A percentile compares a stretch with the other conserved stretches of the same genome.
These are phyloP conservation scores for Teratosphaeria pseudoeucalypti DNA, from an alignment of 2,329 filamentous ascomycete species.

Conservation along the genomic window DNA sequence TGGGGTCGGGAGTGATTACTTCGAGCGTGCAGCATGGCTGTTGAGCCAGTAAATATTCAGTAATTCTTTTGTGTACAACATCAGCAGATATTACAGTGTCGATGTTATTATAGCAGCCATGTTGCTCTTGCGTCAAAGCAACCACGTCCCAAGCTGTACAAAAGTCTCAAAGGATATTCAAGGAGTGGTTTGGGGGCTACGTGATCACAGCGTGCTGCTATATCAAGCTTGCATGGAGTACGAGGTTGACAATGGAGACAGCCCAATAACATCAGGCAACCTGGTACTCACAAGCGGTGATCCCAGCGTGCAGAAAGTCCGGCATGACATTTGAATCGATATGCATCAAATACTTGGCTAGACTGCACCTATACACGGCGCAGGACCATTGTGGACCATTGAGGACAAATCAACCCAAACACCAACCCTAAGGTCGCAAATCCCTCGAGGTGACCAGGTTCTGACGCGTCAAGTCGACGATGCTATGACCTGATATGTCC, in stretches of 20 bases:
- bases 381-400: no score
- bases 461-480: no score
- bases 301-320: no score
- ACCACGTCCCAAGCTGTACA: background rate
- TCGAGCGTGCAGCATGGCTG: background rate
- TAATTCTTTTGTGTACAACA: background rate
- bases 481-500: background rate
- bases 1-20: no score
- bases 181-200: background rate
- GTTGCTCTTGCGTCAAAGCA: background rate
- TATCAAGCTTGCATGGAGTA: no score
- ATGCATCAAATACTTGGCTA: no score
- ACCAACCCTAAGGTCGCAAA: background rate
- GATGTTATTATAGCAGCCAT: background rate
- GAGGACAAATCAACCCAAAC: background rate
- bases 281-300: background rate
- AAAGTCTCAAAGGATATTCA: background rate
- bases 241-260: background rate
- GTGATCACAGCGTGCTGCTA: no score
- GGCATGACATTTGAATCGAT: no score
- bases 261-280: background rate
- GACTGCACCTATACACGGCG: no score
- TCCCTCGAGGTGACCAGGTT: no score
- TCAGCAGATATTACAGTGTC: background rate
- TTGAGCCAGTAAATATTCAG: background rate